Evolutionary conservation across 176 grass and related monocot species (phyloP).

Genomic region (Hyparrhenia diplandra): DNA sequence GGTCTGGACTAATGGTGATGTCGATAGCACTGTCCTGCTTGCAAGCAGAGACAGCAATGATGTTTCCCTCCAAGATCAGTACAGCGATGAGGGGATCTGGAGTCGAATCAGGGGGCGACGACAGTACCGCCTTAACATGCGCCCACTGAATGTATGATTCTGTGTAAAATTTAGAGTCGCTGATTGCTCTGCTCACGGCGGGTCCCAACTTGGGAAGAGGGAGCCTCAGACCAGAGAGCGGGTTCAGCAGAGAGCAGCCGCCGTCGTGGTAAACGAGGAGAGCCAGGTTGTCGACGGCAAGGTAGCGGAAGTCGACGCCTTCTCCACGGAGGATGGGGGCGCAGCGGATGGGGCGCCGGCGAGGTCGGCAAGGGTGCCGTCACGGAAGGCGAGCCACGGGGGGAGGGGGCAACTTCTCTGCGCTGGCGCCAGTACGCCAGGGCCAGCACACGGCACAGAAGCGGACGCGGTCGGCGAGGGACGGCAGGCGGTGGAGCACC

Average conservation of each 20-base stretch:
- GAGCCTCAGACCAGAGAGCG: background rate
- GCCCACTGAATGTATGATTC: too few relatives aligned
- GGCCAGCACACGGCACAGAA: background rate
- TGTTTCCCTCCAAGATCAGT: background rate
- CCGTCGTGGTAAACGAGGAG: background rate
- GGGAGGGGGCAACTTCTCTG: background rate
- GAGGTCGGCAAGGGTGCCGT: background rate
- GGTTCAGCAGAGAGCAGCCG: background rate
- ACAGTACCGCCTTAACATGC: too few relatives aligned
- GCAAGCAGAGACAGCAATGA: background rate
- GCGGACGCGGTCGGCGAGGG: constrained; percentile 4
- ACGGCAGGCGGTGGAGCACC: background rate
- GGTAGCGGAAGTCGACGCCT: background rate
- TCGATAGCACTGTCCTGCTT: background rate
- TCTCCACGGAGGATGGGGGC: background rate
- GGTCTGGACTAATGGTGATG: background rate
- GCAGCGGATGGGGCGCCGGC: background rate
- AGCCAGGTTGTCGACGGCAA: background rate
- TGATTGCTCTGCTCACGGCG: background rate
- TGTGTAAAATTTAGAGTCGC: background rate
- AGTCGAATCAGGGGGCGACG: too few relatives aligned
- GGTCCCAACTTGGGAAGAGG: background rate
- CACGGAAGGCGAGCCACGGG: background rate
- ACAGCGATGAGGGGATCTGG: background rate
- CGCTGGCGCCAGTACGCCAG: background rate